Evolutionary conservation across 2,329 filamentous ascomycete genomes (phyloP), one percentile per base, ranked within the genome.

Genomic region (Escovopsis weberi): DNA sequence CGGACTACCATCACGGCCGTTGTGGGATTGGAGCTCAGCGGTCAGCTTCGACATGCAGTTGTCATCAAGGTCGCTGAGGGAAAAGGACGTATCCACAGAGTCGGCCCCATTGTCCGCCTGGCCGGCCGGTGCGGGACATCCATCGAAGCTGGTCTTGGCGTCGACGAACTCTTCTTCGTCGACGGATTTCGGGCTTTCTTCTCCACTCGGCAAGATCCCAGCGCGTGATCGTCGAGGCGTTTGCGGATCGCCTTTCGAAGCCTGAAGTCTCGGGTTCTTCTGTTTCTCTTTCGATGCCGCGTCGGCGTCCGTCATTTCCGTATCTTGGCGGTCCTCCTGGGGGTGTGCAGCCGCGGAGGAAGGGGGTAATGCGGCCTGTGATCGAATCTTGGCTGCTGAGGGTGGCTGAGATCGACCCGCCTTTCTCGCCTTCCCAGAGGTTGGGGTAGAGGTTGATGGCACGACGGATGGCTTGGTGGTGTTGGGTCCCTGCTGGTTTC

Each of bases 161-260:
- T 75, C 70, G 34, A 71, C 62, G 50, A 67, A 72, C 18, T 64
- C 62, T 15, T 15, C 15, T n/a, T 72, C 65, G 6, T 60, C 58
- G 18, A 61, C 65, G 2, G 65, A 67, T 40, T 57, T 68, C 1
- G 66, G 63, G 6, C 64, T 65, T 30, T 60, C 59, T 30, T 59
- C 51, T 18, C 41, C 45, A 39, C 53, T 40, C 15, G 40, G 42
- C 23, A 43, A 34, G 5, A 38, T 33, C 12, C 33, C 15, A 9
- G 38, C 50, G 45, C 33, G 48, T 42, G 32, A 48, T 40, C 15
- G 50, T 44, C 45, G 49, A 9, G 50, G 52, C 4, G 48, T 50
- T 26, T 45, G 33, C 34, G 45, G 54, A 26, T 40, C 41, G 3
- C 39, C 36, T 6, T 19, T 23, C 33, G 28, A 30, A 15, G 40